phyloP scores from a whole-genome alignment of 2,329 filamentous ascomycete genomes.

The Paracoccidioides brasiliensis region DNA sequence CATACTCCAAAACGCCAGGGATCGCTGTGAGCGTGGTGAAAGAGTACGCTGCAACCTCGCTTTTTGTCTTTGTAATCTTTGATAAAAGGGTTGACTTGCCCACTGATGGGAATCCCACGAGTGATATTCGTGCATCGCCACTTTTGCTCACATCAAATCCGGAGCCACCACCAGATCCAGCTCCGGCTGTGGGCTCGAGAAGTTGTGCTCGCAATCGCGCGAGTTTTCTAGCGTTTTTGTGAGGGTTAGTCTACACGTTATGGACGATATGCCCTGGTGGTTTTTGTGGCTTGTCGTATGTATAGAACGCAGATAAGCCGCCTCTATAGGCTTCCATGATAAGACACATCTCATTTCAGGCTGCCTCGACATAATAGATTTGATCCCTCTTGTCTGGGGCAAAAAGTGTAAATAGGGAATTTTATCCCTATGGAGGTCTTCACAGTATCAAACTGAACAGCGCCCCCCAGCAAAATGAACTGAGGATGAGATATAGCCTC shows the following conservation, averaged over 20 bases:
- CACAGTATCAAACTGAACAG: neutral
- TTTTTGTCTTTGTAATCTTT: conserved; percentile 96
- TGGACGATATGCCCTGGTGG: neutral
- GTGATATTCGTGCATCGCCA: conserved; percentile 88
- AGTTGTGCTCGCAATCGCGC: conserved; percentile 88
- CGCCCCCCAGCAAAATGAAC: neutral
- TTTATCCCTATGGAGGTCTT: neutral
- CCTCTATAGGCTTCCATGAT: neutral
- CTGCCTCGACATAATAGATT: neutral
- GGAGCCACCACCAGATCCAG: conserved; percentile 62
- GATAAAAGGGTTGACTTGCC: conserved; percentile 98
- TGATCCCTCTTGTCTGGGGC: neutral
- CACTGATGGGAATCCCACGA: conserved; percentile 97
- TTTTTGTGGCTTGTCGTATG: neutral
- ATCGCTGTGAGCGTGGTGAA: conserved; percentile 98
- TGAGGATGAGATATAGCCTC: neutral
- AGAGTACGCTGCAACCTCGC: conserved; percentile 87
- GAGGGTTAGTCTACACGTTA: neutral
- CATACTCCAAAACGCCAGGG: conserved; percentile 92
- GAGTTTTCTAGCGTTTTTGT: conserved; percentile 58
- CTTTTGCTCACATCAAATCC: conserved; percentile 91
- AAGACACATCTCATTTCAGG: neutral
- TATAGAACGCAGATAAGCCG: neutral
- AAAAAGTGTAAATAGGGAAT: neutral
- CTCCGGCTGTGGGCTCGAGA: conserved; percentile 72